Evolutionary conservation across 2,329 filamentous ascomycete species (phyloP), one percentile per base, ranked within the genome.

Genomic region (Aspergillus novoparasiticus): DNA sequence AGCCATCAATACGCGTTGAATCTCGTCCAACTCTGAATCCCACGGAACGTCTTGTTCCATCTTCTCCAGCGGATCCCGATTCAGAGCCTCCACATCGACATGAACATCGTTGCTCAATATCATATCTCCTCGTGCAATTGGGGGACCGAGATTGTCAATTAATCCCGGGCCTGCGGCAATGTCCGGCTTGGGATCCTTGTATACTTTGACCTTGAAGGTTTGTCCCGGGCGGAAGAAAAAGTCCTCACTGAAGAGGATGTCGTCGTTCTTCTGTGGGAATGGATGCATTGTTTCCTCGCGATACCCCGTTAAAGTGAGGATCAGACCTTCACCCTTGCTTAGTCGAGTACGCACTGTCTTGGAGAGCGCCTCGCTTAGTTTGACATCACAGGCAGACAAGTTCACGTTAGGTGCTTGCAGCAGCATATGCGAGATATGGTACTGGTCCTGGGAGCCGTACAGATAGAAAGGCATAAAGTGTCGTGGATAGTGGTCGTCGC

Each of bases 391-490:
- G 23, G 76, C 75, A 0, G 73, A 75, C 0, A 79, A 70, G 4
- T 73, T 71, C 11, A 75, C 78, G 66, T 82, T 83, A n/a, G 80
- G 81, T 0, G 79, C 72, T 2, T 72, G 69, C n/a, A 77, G 72
- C 26, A 83, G 77, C 48, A 81, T 73, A 63, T 83, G 81, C n/a
- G 80, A 75, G 41, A 83, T 80, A 60, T 82, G 76, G 1, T 67
- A 59, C 46, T 81, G 74, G 0, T 70, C 50, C 2, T 68, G 39
- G 8, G 59, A 73, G 9, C 81, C 79, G 61, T 82, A 83, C n/a
- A 82, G 72, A 36, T 82, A 83, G 59, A 82, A 82, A 0, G 80
- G 80, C 76, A 80, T 80, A 65, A 71, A 76, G 0, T 69, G 66
- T 0, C 60, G 14, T 0, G 81, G 81, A 23, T 81, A 82, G 0